Evolutionary conservation across 2,329 filamentous ascomycete species (phyloP), one percentile per base, ranked within the genome.

Genomic region (Nemania sp.): DNA sequence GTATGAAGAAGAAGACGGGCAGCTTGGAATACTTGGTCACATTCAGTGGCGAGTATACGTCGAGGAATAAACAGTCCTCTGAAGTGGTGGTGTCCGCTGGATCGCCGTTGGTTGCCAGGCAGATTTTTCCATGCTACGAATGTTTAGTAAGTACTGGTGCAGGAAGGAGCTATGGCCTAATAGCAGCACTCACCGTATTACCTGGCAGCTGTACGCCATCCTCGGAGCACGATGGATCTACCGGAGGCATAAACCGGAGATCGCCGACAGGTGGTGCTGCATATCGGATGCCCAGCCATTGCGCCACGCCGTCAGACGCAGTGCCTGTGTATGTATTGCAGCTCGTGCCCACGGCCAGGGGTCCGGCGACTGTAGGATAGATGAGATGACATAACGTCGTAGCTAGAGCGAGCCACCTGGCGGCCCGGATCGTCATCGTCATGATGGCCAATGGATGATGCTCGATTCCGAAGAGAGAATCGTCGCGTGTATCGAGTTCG

Each of bases 221-320:
- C n/a, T n/a, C 54, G 15, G 75, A 71, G 1, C 67, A 61, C 0
- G 72, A 58, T 2, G 89, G 88, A 66, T 89, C 84, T 62, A 80
- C 74, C 0, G 90, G 88, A 11, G 84, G 82, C 48, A 78, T 75
- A 65, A 91, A 93, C 17, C 90, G 79, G 55, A 89, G 67, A 5
- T 80, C 63, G 1, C 84, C 86, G 2, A 88, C 52, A 0, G 89
- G 89, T 12, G 88, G 76, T 5, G 86, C 84, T 1, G 89, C 89
- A 73, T 84, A 94, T 37, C 88, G 82, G 59, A 94, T 82, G 1
- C 88, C 89, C 6, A 90, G 77, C 87, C 88, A 93, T 68, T 86
- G 79, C 2, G 80, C 83, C 42, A 91, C 73, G 1, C 84, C 86
- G 61, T 81, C 81, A 0, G 70, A 61, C 1, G 74, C 65, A 3